Percentiles rank a stretch among this genome's conserved stretches.
These are phyloP conservation scores for Pedinophyceae sp. DNA, from an alignment of 139 green algal genomes.

Conservation along the genomic window DNA sequence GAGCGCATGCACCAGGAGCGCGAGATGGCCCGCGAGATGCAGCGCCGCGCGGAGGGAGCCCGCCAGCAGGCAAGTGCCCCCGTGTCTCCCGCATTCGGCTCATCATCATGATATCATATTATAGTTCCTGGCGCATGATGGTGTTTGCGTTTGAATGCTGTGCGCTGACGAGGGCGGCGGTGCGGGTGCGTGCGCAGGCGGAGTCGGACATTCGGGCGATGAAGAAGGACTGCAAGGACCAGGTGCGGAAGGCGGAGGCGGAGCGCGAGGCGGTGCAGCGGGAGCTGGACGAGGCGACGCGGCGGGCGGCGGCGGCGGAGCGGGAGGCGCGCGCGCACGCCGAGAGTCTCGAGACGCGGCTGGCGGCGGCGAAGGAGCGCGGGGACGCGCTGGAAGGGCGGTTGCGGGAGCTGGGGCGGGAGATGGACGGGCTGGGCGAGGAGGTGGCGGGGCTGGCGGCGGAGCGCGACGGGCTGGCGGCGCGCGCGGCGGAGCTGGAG, in stretches of 20 bases:
- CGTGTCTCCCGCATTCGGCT: no score
- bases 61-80: no score
- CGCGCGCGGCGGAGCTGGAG: conserved; percentile 29
- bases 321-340: conserved; percentile 19
- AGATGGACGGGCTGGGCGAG: neutral
- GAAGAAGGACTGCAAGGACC: neutral
- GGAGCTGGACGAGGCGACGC: neutral
- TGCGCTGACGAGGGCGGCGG: no score
- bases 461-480: conserved; percentile 28
- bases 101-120: no score
- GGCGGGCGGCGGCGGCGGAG: conserved; percentile 11
- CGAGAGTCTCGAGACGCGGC: neutral
- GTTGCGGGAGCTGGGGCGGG: neutral
- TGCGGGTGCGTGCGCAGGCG: conserved; percentile 17
- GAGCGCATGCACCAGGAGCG: conserved; percentile 49
- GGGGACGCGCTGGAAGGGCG: neutral
- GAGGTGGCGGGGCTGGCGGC: conserved; percentile 22
- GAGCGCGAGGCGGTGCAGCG: neutral
- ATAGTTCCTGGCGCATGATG: no score
- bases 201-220: conserved; percentile 37
- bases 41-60: conserved; percentile 24
- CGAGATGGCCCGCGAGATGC: conserved; percentile 39
- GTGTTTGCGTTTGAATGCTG: no score
- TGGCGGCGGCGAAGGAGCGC: neutral
- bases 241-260: neutral